phyloP scores from a whole-genome alignment of 1,284 basidiomycete genomes.

The Austroboletus niveus region DNA sequence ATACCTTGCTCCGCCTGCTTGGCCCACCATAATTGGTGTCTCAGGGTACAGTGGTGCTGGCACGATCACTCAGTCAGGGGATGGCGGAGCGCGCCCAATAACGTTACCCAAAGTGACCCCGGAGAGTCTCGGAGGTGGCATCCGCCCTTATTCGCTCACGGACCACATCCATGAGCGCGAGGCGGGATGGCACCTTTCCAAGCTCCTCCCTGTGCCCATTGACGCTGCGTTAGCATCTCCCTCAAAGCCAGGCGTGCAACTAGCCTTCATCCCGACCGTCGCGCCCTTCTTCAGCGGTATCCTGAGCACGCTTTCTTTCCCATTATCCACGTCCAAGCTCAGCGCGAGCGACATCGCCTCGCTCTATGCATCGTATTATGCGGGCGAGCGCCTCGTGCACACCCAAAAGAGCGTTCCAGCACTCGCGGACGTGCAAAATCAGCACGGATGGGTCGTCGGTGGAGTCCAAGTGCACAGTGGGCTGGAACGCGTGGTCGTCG shows the following conservation, averaged over 20 bases:
- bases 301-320: constrained; percentile 81
- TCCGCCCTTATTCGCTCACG: constrained; percentile 88
- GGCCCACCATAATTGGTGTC: constrained; percentile 89
- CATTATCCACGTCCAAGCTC: constrained; percentile 58
- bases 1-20: constrained; percentile 60
- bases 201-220: constrained; percentile 41
- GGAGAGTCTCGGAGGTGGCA: constrained; percentile 71
- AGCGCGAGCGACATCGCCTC: constrained; percentile 72
- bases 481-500: constrained; percentile 88
- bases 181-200: constrained; percentile 78
- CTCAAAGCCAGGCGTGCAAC: constrained; percentile 44
- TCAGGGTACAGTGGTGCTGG: constrained; percentile 96
- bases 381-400: constrained; percentile 69
- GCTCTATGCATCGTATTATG: constrained; percentile 82
- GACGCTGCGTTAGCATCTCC: not conserved
- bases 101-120: constrained; percentile 84
- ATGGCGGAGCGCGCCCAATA: constrained; percentile 64
- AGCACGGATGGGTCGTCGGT: constrained; percentile 89
- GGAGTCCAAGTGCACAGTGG: constrained; percentile 92
- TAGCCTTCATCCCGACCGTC: constrained; percentile 88
- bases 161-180: constrained; percentile 99
- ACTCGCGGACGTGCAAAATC: constrained; percentile 73
- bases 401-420: constrained; percentile 71
- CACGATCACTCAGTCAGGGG: constrained; percentile 64
- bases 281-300: constrained; percentile 98